These are phyloP conservation scores for Pythium phragmitis DNA, from an alignment of 352 stramenopile genomes.

Conservation along the genomic window DNA sequence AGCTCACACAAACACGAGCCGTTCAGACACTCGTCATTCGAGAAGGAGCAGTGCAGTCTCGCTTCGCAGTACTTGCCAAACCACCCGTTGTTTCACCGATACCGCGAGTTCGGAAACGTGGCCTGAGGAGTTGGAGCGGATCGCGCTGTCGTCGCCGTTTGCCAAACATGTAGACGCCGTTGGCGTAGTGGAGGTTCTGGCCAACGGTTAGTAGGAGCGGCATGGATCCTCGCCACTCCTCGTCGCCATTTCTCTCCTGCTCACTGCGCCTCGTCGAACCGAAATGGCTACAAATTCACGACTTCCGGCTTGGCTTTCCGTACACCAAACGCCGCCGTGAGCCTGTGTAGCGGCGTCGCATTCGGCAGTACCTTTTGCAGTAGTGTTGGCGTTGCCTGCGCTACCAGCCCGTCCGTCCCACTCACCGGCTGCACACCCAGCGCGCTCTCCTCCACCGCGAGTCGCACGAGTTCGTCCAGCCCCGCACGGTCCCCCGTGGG, in stretches of 20 bases:
- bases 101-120: constrained; percentile 95
- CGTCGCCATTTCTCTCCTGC: too few relatives aligned
- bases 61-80: constrained; percentile 92
- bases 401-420: neutral
- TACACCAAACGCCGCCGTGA: constrained; percentile 7
- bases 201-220: too few relatives aligned
- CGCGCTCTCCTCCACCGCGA: constrained; percentile 43
- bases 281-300: neutral
- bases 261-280: neutral
- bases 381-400: constrained; percentile 18
- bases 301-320: neutral
- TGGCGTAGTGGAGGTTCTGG: constrained; percentile 89
- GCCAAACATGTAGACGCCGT: constrained; percentile 96
- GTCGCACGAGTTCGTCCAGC: constrained; percentile 49
- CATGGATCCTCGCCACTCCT: too few relatives aligned
- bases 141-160: constrained; percentile 87
- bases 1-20: constrained; percentile 90
- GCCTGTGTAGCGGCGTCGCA: constrained; percentile 8
- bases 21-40: constrained; percentile 92
- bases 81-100: constrained; percentile 94
- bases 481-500: constrained; percentile 53
- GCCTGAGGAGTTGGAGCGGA: constrained; percentile 87
- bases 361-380: constrained; percentile 14
- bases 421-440: constrained; percentile 12
- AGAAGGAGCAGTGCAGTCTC: constrained; percentile 95